Evolutionary conservation across 805 yeast species (phyloP).

Genomic region (Candida pseudofarinosa): DNA sequence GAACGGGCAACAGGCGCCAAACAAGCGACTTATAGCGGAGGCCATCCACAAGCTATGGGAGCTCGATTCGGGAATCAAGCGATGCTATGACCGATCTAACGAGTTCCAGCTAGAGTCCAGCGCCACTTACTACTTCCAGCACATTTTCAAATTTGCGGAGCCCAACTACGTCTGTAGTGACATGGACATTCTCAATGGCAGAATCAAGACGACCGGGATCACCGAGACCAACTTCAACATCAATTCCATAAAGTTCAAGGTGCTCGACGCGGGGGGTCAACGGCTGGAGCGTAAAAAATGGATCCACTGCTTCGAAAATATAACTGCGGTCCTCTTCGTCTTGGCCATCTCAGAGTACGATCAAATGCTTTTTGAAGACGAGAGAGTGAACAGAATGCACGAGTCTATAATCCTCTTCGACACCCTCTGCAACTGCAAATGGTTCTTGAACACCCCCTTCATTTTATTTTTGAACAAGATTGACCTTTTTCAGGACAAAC

Average conservation of each 20-base stretch:
- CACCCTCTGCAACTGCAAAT: slow-evolving; percentile 74
- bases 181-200: slow-evolving; percentile 80
- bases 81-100: slow-evolving; percentile 57
- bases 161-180: slow-evolving; percentile 68
- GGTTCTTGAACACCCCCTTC: slow-evolving; percentile 85
- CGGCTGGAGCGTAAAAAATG: slow-evolving; percentile 87
- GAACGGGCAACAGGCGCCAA: slow-evolving; percentile 9
- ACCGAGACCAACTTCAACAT: slow-evolving; percentile 79
- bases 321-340: slow-evolving; percentile 83
- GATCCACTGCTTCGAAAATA: slow-evolving; percentile 92
- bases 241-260: slow-evolving; percentile 59
- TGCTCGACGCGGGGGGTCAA: slow-evolving; percentile 96
- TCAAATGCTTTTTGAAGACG: slow-evolving; percentile 87
- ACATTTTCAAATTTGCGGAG: slow-evolving; percentile 60
- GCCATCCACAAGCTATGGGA: slow-evolving; percentile 72
- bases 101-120: slow-evolving; percentile 84
- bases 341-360: slow-evolving; percentile 90
- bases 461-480: slow-evolving; percentile 86
- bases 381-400: slow-evolving; percentile 81
- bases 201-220: slow-evolving; percentile 94
- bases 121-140: slow-evolving; percentile 75
- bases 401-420: slow-evolving; percentile 85
- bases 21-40: slow-evolving; percentile 55
- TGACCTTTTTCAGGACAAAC: slow-evolving; percentile 73
- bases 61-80: slow-evolving; percentile 60